Conservation (phyloP, 2,329 filamentous ascomycete species). For the Xylariaceae sp. region DNA sequence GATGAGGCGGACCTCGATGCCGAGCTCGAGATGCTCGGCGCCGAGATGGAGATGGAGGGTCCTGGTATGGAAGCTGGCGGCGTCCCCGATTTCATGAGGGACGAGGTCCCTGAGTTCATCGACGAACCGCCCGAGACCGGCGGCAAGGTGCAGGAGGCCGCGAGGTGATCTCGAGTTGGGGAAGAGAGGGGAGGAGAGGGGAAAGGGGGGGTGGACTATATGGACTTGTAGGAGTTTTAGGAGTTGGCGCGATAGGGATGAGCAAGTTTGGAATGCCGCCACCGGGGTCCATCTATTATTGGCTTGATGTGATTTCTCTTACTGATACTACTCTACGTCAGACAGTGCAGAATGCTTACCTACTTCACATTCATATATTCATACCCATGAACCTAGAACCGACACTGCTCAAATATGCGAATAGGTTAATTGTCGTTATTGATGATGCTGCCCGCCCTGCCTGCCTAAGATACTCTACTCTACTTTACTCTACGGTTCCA, state of each 20-base stretch:
- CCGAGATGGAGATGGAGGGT: constrained; percentile 88
- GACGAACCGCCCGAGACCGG: constrained; percentile 80
- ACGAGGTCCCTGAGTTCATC: constrained; percentile 89
- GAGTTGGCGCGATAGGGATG: constrained; percentile 11
- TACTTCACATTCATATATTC: background rate
- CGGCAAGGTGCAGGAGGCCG: constrained; percentile 82
- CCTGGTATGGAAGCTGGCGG: constrained; percentile 54
- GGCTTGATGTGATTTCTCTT: constrained; percentile 4
- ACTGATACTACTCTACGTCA: constrained; percentile 7
- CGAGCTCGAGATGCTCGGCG: constrained; percentile 89
- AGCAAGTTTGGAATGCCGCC: constrained; percentile 6
- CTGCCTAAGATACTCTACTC: background rate
- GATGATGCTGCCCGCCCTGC: background rate
- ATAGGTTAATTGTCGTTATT: too few relatives aligned
- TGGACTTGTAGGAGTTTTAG: constrained; percentile 21
- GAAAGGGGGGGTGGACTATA: background rate
- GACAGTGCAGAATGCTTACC: background rate
- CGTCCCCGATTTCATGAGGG: constrained; percentile 84
- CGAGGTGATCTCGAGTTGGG: constrained; percentile 52
- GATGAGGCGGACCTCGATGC: constrained; percentile 96
- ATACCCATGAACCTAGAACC: background rate
- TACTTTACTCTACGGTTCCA: constrained; percentile 56
- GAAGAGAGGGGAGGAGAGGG: constrained; percentile 12
- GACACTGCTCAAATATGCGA: background rate
- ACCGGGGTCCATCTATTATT: constrained; percentile 23